A percentile compares a stretch with the other conserved stretches of the same genome.
These are phyloP conservation scores for Ascochyta fabae DNA, from an alignment of 2,329 filamentous ascomycete genomes.

Conservation along the genomic window DNA sequence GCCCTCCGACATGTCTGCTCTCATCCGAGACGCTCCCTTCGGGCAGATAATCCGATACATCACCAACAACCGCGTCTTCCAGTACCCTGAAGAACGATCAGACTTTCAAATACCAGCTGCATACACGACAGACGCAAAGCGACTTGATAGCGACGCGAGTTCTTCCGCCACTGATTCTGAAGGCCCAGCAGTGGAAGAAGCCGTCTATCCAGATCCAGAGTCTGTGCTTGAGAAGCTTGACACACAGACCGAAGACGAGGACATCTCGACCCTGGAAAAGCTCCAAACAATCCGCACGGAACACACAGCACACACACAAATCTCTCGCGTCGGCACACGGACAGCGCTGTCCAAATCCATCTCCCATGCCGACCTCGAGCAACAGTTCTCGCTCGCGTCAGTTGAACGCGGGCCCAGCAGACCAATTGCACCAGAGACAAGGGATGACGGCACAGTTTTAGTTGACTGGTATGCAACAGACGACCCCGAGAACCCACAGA, in stretches of 20 bases:
- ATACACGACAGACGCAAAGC: conserved; percentile 41
- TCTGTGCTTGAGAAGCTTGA: conserved; percentile 33
- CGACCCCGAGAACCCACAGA: conserved; percentile 50
- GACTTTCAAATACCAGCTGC: conserved; percentile 60
- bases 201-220: conserved; percentile 32
- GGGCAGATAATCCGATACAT: conserved; percentile 65
- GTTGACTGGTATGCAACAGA: conserved; percentile 55
- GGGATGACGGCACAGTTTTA: conserved; percentile 48
- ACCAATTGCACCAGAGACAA: conserved; percentile 44
- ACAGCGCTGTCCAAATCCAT: conserved; percentile 45
- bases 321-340: conserved; percentile 47
- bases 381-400: conserved; percentile 45
- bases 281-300: conserved; percentile 37
- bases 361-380: conserved; percentile 51
- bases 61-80: conserved; percentile 60
- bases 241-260: conserved; percentile 23
- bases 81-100: conserved; percentile 66
- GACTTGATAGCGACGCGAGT: conserved; percentile 18
- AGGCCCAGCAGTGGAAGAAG: conserved; percentile 33
- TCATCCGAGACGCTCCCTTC: conserved; percentile 63
- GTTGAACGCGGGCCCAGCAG: conserved; percentile 45
- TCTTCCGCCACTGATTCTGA: conserved; percentile 21
- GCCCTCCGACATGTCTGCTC: conserved; percentile 39
- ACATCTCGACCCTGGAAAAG: conserved; percentile 42
- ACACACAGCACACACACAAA: conserved; percentile 35